A percentile compares a stretch with the other conserved stretches of the same genome.
phyloP scores from a whole-genome alignment of 768 basidiomycete genomes.

The Nidularia pulvinata region DNA sequence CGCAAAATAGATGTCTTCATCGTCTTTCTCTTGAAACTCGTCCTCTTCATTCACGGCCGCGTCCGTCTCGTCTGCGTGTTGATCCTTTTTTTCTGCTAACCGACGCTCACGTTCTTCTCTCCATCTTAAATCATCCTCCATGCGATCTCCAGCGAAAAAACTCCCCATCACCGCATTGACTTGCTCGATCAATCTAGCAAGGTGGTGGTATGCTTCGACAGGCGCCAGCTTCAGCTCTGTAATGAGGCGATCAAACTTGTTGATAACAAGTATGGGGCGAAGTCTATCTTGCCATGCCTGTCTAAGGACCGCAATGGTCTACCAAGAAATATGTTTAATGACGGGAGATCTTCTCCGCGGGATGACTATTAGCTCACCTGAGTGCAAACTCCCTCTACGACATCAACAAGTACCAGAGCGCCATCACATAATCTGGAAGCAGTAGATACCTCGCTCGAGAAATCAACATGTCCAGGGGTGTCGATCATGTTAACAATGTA shows the following conservation, averaged over 20 bases:
- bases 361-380: conserved; percentile 56
- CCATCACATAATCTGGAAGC: conserved; percentile 95
- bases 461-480: conserved; percentile 98
- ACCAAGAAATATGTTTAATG: conserved; percentile 32
- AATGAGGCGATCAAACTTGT: conserved; percentile 94
- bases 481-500: conserved; percentile 97
- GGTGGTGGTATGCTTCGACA: conserved; percentile 91
- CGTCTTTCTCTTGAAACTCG: conserved; percentile 93
- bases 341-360: background rate
- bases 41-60: conserved; percentile 57
- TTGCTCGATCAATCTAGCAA: conserved; percentile 92
- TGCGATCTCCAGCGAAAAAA: conserved; percentile 93
- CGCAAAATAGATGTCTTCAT: conserved; percentile 97
- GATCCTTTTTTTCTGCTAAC: conserved; percentile 73
- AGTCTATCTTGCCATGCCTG: conserved; percentile 94
- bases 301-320: conserved; percentile 95
- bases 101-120: conserved; percentile 88
- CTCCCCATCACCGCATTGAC: conserved; percentile 98
- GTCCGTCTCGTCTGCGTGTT: conserved; percentile 64
- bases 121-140: conserved; percentile 97
- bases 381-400: conserved; percentile 97
- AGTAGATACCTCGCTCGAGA: conserved; percentile 95
- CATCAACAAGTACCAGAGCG: conserved; percentile 93
- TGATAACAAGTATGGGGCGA: conserved; percentile 92
- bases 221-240: conserved; percentile 93